Evolutionary conservation across 805 yeast species (phyloP).

Genomic region (Wickerhamiella musiphila): DNA sequence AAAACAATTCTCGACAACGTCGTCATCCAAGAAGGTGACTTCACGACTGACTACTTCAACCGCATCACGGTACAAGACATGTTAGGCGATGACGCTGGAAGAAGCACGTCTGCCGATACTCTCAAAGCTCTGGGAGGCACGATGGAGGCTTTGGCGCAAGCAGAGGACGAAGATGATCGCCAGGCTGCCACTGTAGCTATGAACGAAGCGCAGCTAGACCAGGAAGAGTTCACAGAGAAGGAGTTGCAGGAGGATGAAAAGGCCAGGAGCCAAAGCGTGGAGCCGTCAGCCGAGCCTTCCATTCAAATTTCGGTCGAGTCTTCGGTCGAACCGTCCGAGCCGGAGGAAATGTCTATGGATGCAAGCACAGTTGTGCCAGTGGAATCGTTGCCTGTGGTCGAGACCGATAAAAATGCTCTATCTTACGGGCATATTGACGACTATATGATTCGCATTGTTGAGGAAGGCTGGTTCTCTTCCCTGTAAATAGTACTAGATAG

Average conservation of each 20-base stretch:
- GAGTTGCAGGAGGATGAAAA: slow-evolving; percentile 7
- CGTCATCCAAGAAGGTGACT: slow-evolving; percentile 94
- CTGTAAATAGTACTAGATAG: no score
- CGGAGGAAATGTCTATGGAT: slow-evolving; percentile 9
- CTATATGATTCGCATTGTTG: slow-evolving; percentile 84
- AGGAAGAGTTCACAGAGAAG: slow-evolving; percentile 60
- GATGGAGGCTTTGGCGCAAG: slow-evolving; percentile 62
- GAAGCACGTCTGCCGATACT: slow-evolving; percentile 18
- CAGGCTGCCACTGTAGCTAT: slow-evolving; percentile 80
- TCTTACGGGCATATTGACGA: slow-evolving; percentile 68
- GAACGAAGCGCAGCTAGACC: slow-evolving; percentile 70
- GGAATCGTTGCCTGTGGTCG: slow-evolving; percentile 5
- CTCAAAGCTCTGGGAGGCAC: slow-evolving; percentile 15
- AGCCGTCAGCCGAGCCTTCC: slow-evolving; percentile 13
- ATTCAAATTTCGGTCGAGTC: no score
- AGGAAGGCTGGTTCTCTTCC: slow-evolving; percentile 35
- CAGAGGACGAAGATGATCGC: slow-evolving; percentile 68
- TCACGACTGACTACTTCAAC: slow-evolving; percentile 90
- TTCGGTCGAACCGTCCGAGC: slow-evolving; percentile 11
- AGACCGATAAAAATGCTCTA: slow-evolving; percentile 39
- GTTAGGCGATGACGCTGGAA: slow-evolving; percentile 40
- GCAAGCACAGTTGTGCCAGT: slow-evolving; percentile 3
- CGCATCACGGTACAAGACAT: slow-evolving; percentile 74
- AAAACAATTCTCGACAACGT: slow-evolving; percentile 86
- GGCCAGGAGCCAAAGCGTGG: slow-evolving; percentile 5